A percentile compares a stretch with the other conserved stretches of the same genome.
phyloP scores from a whole-genome alignment of 441 rosid genomes.

The Breynia disticha region DNA sequence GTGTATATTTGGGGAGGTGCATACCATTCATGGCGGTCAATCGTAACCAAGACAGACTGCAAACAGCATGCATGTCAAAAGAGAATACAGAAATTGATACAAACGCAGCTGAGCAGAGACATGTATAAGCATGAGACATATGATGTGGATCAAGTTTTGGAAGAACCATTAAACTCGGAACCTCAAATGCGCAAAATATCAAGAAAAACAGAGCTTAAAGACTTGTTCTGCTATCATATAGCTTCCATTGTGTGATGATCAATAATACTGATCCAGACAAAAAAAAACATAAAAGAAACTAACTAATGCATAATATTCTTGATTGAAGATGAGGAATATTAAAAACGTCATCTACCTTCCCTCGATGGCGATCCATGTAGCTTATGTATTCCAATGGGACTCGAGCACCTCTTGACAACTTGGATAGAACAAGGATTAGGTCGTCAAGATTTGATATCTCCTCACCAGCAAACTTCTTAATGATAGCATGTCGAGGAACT shows the following conservation, averaged over 20 bases:
- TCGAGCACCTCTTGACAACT: conserved; percentile 68
- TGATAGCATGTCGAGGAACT: conserved; percentile 93
- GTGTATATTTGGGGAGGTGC: conserved; percentile 85
- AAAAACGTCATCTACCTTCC: conserved; percentile 46
- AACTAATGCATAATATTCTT: not conserved
- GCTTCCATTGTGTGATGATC: too few relatives aligned
- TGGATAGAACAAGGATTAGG: conserved; percentile 58
- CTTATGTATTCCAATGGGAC: conserved; percentile 90
- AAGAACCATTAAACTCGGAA: too few relatives aligned
- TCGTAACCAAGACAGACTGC: conserved; percentile 83
- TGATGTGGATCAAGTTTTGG: not conserved
- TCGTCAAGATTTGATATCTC: conserved; percentile 69
- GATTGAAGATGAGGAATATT: not conserved
- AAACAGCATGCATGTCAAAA: conserved; percentile 20
- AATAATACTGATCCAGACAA: not conserved
- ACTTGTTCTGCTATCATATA: too few relatives aligned
- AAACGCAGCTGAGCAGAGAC: too few relatives aligned
- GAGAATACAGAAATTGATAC: not conserved
- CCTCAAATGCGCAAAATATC: too few relatives aligned
- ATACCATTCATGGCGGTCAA: conserved; percentile 97
- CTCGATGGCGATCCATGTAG: conserved; percentile 79
- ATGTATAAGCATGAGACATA: too few relatives aligned
- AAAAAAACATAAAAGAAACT: not conserved
- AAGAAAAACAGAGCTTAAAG: too few relatives aligned
- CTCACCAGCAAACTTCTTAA: conserved; percentile 80